Evolutionary conservation across 192 early-diverging fungal genomes (phyloP).

Genomic region (Lobosporangium transversale): DNA sequence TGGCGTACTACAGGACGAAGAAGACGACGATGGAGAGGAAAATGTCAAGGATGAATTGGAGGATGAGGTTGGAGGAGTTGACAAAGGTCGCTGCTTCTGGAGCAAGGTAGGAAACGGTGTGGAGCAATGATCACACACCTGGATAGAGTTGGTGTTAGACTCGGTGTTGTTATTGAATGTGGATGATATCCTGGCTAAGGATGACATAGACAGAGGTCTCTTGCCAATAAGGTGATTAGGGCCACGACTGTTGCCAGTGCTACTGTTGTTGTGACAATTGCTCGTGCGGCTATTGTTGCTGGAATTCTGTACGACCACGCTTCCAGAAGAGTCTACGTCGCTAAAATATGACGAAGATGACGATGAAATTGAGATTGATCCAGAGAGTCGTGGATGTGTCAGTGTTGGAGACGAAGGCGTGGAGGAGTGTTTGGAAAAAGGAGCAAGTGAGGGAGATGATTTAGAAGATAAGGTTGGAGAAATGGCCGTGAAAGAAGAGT

Average conservation of each 20-base stretch:
- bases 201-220: background rate
- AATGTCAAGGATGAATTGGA: background rate
- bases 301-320: slow-evolving; percentile 8
- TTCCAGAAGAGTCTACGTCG: background rate
- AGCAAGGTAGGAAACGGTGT: background rate
- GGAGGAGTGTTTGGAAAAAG: slow-evolving; percentile 7
- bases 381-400: background rate
- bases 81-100: slow-evolving; percentile 2
- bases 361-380: background rate
- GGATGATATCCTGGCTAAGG: background rate
- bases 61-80: slow-evolving; percentile 2
- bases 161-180: background rate
- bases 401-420: background rate
- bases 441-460: background rate
- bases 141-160: background rate
- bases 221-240: too few species aligned
- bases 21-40: background rate
- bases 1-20: too few species aligned
- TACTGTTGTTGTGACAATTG: slow-evolving; percentile 3
- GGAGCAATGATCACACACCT: background rate
- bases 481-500: slow-evolving; percentile 6
- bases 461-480: slow-evolving; percentile 5
- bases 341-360: background rate
- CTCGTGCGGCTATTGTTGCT: background rate
- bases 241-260: background rate